Base-by-base conservation (phyloP, 1,139 yeast genomes). In the Candida gigantensis region DNA sequence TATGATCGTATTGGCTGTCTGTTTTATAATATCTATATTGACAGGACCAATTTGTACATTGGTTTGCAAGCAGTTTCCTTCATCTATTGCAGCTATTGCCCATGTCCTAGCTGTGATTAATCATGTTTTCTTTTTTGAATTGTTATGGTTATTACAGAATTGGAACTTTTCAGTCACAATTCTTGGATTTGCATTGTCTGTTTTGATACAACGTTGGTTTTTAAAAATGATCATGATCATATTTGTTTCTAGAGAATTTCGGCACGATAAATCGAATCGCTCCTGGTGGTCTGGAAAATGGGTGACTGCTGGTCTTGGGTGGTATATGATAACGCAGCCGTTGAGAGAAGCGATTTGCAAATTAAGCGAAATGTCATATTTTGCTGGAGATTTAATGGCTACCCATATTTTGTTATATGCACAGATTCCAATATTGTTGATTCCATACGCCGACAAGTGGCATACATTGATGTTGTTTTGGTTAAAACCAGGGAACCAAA, bases 401-500 rank as follows among this genome's bases (percentile, higher is more conserved):
- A 79, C 80, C 0, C 85, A 81, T 51, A 46, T 69, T 16, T 61
- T 80, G 3, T 55, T 79, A 37, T 62, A 74, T 35, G 51, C 65
- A 3, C 83, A 78, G 44, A 45, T 76, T 9, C 85, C 85, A 2
- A 46, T 79, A 6, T 52, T 79, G 26, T 57, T 77, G 20, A 57
- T 79, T 20, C 86, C 85, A 1, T 76, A 68, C 47, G 64, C 76
- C 32, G 92, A 87, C 54, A 72, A 72, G 39, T 79, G 88, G 81
- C 97, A 89, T 54, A 78, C 94, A 1, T 65, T 82, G 59, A 74
- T 85, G 72, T 65, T 89, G 30, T 79, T 88, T 56, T 89, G 96
- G 97, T 64, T 87, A 36, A 74, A 70, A 34, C 95, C 96, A 1
- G 71, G 75, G 2, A 57, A 66, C 44, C 74, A 78, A 47, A 53